Evolutionary conservation across 495 filamentous ascomycete genomes (phyloP).

Genomic region (Aspergillus affinis): DNA sequence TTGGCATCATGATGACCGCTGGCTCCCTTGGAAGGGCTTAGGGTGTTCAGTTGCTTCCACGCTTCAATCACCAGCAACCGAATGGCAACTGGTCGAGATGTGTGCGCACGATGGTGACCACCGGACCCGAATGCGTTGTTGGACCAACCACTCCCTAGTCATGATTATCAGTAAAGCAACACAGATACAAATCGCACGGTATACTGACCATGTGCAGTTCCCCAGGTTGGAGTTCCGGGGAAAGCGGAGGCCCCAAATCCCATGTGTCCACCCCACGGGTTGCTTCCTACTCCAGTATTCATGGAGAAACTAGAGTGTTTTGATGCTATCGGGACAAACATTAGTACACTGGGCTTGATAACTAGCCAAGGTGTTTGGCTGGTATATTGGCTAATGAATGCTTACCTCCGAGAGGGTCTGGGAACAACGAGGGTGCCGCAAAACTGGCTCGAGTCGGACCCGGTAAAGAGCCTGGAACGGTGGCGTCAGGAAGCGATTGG

Average conservation of each 20-base stretch:
- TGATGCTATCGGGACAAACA: slow-evolving; percentile 20
- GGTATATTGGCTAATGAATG: neutral
- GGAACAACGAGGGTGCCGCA: slow-evolving; percentile 48
- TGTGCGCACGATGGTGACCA: slow-evolving; percentile 43
- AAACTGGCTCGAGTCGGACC: slow-evolving; percentile 46
- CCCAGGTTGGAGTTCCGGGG: slow-evolving; percentile 43
- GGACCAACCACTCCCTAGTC: slow-evolving; percentile 48
- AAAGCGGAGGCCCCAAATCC: slow-evolving; percentile 46
- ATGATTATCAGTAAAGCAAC: slow-evolving; percentile 23
- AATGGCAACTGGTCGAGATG: slow-evolving; percentile 54
- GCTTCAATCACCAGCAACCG: slow-evolving; percentile 59
- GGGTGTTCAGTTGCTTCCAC: slow-evolving; percentile 55
- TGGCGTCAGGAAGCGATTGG: slow-evolving; percentile 41
- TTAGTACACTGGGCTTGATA: slow-evolving; percentile 13
- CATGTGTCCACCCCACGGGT: slow-evolving; percentile 39
- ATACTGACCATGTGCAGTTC: slow-evolving; percentile 39
- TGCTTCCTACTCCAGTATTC: slow-evolving; percentile 35
- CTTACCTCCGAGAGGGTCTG: slow-evolving; percentile 51
- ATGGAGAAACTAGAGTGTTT: slow-evolving; percentile 36
- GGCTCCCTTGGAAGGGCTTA: slow-evolving; percentile 31
- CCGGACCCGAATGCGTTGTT: slow-evolving; percentile 51
- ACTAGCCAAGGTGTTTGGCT: neutral
- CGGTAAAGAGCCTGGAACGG: slow-evolving; percentile 32
- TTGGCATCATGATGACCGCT: slow-evolving; percentile 66
- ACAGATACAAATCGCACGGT: neutral